These are phyloP conservation scores for Vairimorpha apis DNA, from an alignment of 371 early-diverging fungal genomes.

Conservation along the genomic window DNA sequence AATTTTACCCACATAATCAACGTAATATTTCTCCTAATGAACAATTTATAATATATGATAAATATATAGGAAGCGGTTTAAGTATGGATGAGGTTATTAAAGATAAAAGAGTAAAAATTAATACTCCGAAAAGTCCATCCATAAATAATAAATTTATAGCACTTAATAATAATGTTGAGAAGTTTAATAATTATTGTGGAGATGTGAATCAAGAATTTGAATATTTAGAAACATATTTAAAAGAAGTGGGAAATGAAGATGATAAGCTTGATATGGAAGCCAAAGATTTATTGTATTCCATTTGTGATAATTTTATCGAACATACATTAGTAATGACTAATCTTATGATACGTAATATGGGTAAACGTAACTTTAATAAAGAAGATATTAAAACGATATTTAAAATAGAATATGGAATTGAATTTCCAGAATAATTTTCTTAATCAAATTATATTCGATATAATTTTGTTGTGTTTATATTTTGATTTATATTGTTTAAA, in stretches of 20 bases:
- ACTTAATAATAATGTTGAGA: background rate
- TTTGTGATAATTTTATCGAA: conserved; percentile 35
- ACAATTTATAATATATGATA: no score
- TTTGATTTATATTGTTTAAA: no score
- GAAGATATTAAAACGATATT: conserved; percentile 28
- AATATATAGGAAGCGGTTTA: no score
- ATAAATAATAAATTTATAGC: background rate
- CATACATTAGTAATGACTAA: conserved; percentile 9
- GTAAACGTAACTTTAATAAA: conserved; percentile 32
- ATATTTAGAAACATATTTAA: background rate
- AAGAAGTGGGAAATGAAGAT: background rate
- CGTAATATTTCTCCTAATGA: no score
- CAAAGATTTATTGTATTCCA: conserved; percentile 13
- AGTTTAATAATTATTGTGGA: no score
- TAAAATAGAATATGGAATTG: conserved; percentile 32
- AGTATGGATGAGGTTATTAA: background rate
- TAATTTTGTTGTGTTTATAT: no score
- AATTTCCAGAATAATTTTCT: conserved; percentile 4
- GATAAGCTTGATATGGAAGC: background rate
- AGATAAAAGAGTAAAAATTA: background rate
- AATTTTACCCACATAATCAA: no score
- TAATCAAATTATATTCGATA: no score
- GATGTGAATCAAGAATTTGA: no score
- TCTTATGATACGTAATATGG: conserved; percentile 2
- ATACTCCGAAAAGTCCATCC: no score